These are phyloP conservation scores for Amauroascus niger DNA, from an alignment of 2,329 filamentous ascomycete genomes.

Conservation along the genomic window DNA sequence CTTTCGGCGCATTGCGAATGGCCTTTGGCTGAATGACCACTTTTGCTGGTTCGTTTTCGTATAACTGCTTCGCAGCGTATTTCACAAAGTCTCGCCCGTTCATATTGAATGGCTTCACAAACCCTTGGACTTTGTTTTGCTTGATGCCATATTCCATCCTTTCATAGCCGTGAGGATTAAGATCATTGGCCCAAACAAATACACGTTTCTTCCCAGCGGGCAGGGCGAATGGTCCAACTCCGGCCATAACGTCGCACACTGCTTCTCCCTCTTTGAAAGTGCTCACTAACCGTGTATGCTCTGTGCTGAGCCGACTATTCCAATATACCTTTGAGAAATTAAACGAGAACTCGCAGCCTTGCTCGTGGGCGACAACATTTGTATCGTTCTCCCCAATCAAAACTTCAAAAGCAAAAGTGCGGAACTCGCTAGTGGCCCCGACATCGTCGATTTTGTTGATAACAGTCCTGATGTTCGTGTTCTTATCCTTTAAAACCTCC, in stretches of 20 bases:
- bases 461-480: slow-evolving; percentile 68
- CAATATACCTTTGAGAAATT: slow-evolving; percentile 97
- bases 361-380: slow-evolving; percentile 72
- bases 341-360: slow-evolving; percentile 77
- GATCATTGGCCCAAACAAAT: slow-evolving; percentile 94
- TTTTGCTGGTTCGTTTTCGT: slow-evolving; percentile 41
- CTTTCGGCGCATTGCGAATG: slow-evolving; percentile 18
- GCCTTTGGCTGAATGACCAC: slow-evolving; percentile 43
- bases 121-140: slow-evolving; percentile 69
- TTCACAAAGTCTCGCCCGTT: slow-evolving; percentile 77
- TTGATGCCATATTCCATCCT: slow-evolving; percentile 60
- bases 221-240: slow-evolving; percentile 88
- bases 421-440: slow-evolving; percentile 71
- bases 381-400: slow-evolving; percentile 72
- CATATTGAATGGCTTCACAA: slow-evolving; percentile 67
- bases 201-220: slow-evolving; percentile 82
- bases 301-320: slow-evolving; percentile 84
- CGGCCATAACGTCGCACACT: slow-evolving; percentile 94
- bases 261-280: slow-evolving; percentile 76
- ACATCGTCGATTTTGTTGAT: slow-evolving; percentile 94
- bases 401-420: slow-evolving; percentile 88
- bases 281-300: slow-evolving; percentile 70
- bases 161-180: slow-evolving; percentile 80
- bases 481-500: slow-evolving; percentile 81
- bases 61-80: slow-evolving; percentile 51